Percentiles rank a stretch among this genome's conserved stretches.
Evolutionary conservation across 495 filamentous ascomycete genomes (phyloP).

Genomic region (Xylaria castorea): DNA sequence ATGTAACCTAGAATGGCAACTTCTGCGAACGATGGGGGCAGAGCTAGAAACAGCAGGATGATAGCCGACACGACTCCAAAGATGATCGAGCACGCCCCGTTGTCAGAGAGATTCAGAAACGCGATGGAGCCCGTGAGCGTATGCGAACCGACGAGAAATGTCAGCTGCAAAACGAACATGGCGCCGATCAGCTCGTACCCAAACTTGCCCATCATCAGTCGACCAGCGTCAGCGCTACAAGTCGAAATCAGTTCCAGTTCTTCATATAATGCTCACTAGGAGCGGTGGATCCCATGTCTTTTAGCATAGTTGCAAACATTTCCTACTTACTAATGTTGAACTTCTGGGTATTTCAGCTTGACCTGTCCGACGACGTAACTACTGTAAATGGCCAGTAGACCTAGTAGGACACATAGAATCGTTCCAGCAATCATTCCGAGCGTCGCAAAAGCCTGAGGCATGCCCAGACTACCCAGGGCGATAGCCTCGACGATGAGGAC

Average conservation of each 20-base stretch:
- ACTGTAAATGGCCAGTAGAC: conserved; percentile 75
- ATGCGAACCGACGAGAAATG: conserved; percentile 80
- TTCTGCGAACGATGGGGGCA: conserved; percentile 63
- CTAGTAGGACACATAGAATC: conserved; percentile 65
- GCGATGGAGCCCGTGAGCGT: conserved; percentile 76
- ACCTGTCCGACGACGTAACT: conserved; percentile 81
- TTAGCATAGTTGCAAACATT: neutral
- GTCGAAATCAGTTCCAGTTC: conserved; percentile 13
- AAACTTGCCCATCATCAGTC: conserved; percentile 66
- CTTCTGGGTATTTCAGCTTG: conserved; percentile 73
- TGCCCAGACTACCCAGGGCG: conserved; percentile 70
- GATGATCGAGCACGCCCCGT: conserved; percentile 70
- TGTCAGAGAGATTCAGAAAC: conserved; percentile 68
- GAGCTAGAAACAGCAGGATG: conserved; percentile 64
- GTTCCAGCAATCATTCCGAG: conserved; percentile 66
- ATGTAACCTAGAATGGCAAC: conserved; percentile 68
- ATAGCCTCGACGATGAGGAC: conserved; percentile 79
- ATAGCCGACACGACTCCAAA: conserved; percentile 70
- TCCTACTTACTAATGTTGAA: conserved; percentile 62
- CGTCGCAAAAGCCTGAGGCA: conserved; percentile 68
- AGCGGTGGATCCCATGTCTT: neutral
- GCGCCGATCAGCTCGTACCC: conserved; percentile 70
- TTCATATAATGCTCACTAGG: neutral
- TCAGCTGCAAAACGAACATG: conserved; percentile 69
- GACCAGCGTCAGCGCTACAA: conserved; percentile 65